Evolutionary conservation across 1,284 basidiomycete genomes (phyloP), one percentile per base, ranked within the genome.

Genomic region (Tausonia pullulans): DNA sequence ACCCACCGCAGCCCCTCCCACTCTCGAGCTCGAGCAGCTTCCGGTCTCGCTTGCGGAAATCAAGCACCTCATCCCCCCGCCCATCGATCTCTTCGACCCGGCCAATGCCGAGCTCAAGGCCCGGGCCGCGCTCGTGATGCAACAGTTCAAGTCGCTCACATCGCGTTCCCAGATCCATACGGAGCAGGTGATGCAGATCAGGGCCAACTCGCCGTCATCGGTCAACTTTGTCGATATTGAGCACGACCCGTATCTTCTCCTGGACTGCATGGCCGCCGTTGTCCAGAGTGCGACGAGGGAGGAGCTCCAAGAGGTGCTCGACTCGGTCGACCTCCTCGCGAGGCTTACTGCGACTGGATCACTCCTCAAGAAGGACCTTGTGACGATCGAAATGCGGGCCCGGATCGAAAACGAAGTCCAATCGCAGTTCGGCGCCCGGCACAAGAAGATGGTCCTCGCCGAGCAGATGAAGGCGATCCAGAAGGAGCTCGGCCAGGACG

Each of bases 381-480:
- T 98, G 78, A 98, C 97, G 71, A 93, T 93, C 0, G 92, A 98
- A 75, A 79, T 98, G 56, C 95, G 98, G 78, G 87, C 84, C 75
- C 97, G 97, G 79, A 89, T 98, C 67, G 87, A 88, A 11, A 84
- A 90, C 52, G 95, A 98, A 71, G 93, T 98, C 39, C 93, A 98
- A 74, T 84, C 80, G 79, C 97, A 97, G 81, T 97, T 98, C 68
- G 92, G 92, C 59, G 98, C 98, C 77, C 83, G 94, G 13, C 95
- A 98, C 75, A 81, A 94, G 67, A 96, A 98, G 79, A 98, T 96
- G 74, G 98, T 96, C 77, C 81, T 99, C 66, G 94, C 92, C 88
- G 96, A 99, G 76, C 96, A 98, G 78, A 83, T 98, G 68, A 97
- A 96, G 78, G 93, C 91, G 2, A 98, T 99, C 78, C 98, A 98